These are phyloP conservation scores for Lolium multiflorum DNA, from an alignment of 176 grass and related monocot genomes.

Conservation along the genomic window DNA sequence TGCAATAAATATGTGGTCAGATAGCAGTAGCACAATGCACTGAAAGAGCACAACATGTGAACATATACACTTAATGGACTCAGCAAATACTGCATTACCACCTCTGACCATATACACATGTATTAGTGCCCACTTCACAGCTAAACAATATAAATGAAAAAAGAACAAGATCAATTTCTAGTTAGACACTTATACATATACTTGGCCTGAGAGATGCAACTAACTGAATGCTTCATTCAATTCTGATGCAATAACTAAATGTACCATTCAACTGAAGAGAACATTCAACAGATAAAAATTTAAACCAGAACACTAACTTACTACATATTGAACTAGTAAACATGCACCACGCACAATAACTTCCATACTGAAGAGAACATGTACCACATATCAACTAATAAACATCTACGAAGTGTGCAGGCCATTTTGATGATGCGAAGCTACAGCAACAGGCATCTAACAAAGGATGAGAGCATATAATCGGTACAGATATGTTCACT, in stretches of 20 bases:
- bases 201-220: neutral
- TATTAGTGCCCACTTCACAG: too few relatives aligned
- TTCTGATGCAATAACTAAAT: neutral
- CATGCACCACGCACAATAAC: neutral
- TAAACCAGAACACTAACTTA: too few relatives aligned
- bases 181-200: too few relatives aligned
- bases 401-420: neutral
- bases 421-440: neutral
- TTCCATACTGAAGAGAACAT: too few relatives aligned
- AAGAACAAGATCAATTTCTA: too few relatives aligned
- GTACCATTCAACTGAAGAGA: neutral
- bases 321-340: neutral
- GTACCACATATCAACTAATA: neutral
- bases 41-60: too few relatives aligned
- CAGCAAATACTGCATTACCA: too few relatives aligned
- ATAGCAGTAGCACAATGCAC: too few relatives aligned
- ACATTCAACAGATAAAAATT: neutral
- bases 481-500: neutral
- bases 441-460: neutral
- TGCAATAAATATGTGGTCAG: too few relatives aligned
- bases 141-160: too few relatives aligned
- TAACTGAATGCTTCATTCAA: neutral
- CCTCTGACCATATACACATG: too few relatives aligned
- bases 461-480: neutral
- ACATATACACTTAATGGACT: too few relatives aligned